Evolutionary conservation across 108 stramenopile species (phyloP), one percentile per base, ranked within the genome.

Genomic region (Fragilariopsis cylindrus): DNA sequence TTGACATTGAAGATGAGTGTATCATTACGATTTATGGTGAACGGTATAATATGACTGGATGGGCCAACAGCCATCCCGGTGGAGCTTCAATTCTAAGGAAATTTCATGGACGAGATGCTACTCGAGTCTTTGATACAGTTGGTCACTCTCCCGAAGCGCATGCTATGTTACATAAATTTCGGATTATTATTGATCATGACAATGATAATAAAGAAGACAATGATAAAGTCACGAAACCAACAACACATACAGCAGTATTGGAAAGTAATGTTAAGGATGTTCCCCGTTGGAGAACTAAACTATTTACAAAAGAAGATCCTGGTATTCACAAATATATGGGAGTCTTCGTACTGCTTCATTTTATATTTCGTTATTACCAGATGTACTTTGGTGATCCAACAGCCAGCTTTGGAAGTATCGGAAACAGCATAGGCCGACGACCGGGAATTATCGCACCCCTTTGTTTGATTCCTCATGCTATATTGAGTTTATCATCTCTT

Each of bases 1-100:
- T 21, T 3, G 0, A 30, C 13, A 71, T 68, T 6, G 76, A 77
- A 21, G 16, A 58, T n/a, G 53, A 57, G 9, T 87, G 86, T 53
- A 72, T 87, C 5, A 15, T 84, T 42, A 63, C 47, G 5, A 84
- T 87, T 57, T 58, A 82, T 48, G 76, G 76, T 55, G 58, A 46
- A 11, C 30, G 40, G 21, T 83, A 86, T 63, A 80, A 86, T 52
- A 57, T 86, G 71, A 86, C 85, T 5, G 80, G 80, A 47, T 87
- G 89, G 87, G 89, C 87, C 4, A 85, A 84, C 8, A 76, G 83
- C 52, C 89, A 90, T 60, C 87, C 87, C 41, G 87, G 89, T 8
- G 89, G 89, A 19, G 75, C 55, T 39, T 76, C 75, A 13, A 58
- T 87, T 39, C 82, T 90, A 3, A 63, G 48, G 11, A 82, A 78